A percentile compares a stretch with the other conserved stretches of the same genome.
Conservation (phyloP, 106 monocot species). For the Triglochin maritima region DNA sequence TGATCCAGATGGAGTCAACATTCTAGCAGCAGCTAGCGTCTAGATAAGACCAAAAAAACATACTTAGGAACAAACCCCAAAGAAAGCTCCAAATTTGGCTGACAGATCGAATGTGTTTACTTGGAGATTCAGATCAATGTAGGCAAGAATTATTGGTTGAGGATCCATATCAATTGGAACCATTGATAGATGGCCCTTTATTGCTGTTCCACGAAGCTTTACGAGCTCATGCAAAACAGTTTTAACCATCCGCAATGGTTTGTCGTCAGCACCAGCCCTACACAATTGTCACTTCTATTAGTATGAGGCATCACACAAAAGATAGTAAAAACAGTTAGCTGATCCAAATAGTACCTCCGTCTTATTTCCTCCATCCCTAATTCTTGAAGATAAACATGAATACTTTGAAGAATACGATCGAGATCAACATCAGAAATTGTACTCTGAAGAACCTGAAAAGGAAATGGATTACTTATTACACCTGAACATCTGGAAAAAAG, state of each 20-base stretch:
- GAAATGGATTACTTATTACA: not conserved
- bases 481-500: not conserved
- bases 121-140: conserved; percentile 96
- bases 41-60: conserved; percentile 4
- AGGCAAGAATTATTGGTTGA: conserved; percentile 97
- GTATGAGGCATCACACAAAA: conserved; percentile 1
- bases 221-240: conserved; percentile 99
- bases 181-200: conserved; percentile 97
- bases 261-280: conserved; percentile 98
- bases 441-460: conserved; percentile 68
- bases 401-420: conserved; percentile 89
- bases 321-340: conserved; percentile 4
- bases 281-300: not conserved
- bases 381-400: conserved; percentile 97
- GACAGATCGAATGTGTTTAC: conserved; percentile 17
- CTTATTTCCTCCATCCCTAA: conserved; percentile 98
- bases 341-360: conserved; percentile 38
- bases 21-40: conserved; percentile 96
- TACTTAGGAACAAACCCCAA: too few species aligned
- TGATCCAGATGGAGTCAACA: conserved; percentile 86
- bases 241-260: conserved; percentile 96
- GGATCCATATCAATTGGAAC: conserved; percentile 98
- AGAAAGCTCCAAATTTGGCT: too few species aligned
- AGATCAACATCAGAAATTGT: conserved; percentile 97
- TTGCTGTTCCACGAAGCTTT: conserved; percentile 92